Conservation (phyloP, 1,139 yeast genomes). For the Geotrichum citri-aurantii region DNA sequence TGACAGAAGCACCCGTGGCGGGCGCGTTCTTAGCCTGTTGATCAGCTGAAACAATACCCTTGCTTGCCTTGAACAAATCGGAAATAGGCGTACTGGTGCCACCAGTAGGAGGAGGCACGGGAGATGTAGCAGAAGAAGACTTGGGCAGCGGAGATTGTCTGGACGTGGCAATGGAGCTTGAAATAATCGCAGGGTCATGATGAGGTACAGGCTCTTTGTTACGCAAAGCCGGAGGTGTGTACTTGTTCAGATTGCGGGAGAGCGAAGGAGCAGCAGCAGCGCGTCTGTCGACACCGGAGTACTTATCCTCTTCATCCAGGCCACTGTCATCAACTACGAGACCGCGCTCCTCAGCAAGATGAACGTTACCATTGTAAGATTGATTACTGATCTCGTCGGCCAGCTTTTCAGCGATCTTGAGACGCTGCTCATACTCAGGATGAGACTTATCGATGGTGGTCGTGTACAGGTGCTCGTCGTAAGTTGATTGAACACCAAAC, state of each 20-base stretch:
- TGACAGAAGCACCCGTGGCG: slow-evolving; percentile 4
- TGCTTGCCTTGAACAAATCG: slow-evolving; percentile 16
- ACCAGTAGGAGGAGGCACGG: slow-evolving; percentile 4
- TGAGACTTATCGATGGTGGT: slow-evolving; percentile 70
- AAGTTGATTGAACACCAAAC: slow-evolving; percentile 83
- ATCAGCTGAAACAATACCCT: slow-evolving; percentile 16
- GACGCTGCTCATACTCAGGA: slow-evolving; percentile 64
- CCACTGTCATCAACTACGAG: slow-evolving; percentile 71
- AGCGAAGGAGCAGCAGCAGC: slow-evolving; percentile 6
- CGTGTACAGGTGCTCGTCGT: slow-evolving; percentile 86
- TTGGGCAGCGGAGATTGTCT: slow-evolving; percentile 15
- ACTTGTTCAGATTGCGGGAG: slow-evolving; percentile 42
- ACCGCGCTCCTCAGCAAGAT: slow-evolving; percentile 90
- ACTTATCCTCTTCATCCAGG: slow-evolving; percentile 90
- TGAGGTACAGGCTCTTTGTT: slow-evolving; percentile 21
- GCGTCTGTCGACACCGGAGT: slow-evolving; percentile 72
- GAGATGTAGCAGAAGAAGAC: background rate
- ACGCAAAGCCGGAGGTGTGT: slow-evolving; percentile 60
- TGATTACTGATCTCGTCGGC: slow-evolving; percentile 79
- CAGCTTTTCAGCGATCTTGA: slow-evolving; percentile 65
- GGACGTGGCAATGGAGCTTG: slow-evolving; percentile 34
- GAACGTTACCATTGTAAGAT: slow-evolving; percentile 59
- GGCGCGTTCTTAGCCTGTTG: slow-evolving; percentile 8
- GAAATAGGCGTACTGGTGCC: slow-evolving; percentile 19
- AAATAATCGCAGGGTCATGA: slow-evolving; percentile 69